Evolutionary conservation across 257 asterid species (phyloP), one percentile per base, ranked within the genome.

Genomic region (Capsicum chinense): DNA sequence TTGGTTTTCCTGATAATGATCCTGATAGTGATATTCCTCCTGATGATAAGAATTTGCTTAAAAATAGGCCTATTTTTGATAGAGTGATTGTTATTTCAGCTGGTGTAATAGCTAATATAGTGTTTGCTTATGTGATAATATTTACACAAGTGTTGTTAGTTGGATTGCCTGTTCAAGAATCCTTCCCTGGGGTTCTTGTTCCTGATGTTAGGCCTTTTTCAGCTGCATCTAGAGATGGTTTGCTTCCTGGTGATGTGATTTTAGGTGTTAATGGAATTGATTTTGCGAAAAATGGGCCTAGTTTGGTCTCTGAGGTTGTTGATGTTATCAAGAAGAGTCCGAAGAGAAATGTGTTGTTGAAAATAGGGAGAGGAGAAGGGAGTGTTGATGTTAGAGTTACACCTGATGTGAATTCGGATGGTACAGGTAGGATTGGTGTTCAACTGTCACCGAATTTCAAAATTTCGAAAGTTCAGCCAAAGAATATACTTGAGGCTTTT

Each of bases 111-210:
- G 99, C 99, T 59, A 97, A 97, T 89, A 86, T 93, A 59, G 63
- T 95, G 1, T 97, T 95, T 87, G 99, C 98, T 26, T 93, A 93
- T 86, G 87, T 83, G 9, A 93, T 95, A 69, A 91, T 97, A 85
- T 92, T 92, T 86, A 85, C 88, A 9, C 99, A 97, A 95, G 93
- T 97, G 15, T 9, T 89, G 78, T 89, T 87, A 84, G 99, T 97
- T 89, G 99, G 99, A 85, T 90, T 97, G 91, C 98, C 99, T 84
- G 98, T 96, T 48, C 98, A 94, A 92, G 99, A 96, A 87, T 87
- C 98, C 54, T 97, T 93, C 7, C 98, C 98, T 12, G 99, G 99
- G 6, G 98, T 97, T 74, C 97, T 95, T 67, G 95, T 97, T 14
- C 99, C 99, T 12, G 98, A 95, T 59, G 98, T 97, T 79, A 90